These are phyloP conservation scores for Colletotrichum sp. DNA, from an alignment of 2,329 filamentous ascomycete species.

Conservation along the genomic window DNA sequence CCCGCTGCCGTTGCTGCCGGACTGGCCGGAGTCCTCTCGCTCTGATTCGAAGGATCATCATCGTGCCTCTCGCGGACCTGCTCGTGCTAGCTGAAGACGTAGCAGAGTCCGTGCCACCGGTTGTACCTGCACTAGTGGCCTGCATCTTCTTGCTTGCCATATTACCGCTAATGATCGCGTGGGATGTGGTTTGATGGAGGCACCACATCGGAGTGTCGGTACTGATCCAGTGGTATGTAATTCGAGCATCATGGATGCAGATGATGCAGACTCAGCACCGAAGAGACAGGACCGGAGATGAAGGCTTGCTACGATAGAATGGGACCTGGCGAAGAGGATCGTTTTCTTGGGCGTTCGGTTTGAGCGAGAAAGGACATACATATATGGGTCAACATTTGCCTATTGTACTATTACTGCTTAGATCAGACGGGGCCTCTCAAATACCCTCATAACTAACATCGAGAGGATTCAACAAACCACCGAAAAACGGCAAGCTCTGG, in stretches of 20 bases:
- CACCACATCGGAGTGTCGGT: background rate
- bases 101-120: slow-evolving; percentile 6
- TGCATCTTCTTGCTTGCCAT: slow-evolving; percentile 1
- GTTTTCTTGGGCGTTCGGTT: background rate
- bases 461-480: background rate
- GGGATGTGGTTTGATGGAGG: background rate
- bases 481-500: background rate
- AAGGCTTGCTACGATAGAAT: background rate
- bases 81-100: background rate
- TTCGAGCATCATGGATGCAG: background rate
- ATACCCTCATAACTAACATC: background rate
- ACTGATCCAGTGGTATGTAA: background rate
- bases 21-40: background rate
- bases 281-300: background rate
- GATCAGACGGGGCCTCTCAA: background rate
- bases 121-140: slow-evolving; percentile 12
- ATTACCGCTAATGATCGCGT: slow-evolving; percentile 8
- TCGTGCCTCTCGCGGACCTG: slow-evolving; percentile 1
- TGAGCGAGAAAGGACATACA: background rate
- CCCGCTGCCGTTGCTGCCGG: slow-evolving; percentile 15
- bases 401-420: background rate
- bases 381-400: background rate
- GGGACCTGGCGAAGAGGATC: background rate
- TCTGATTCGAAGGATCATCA: slow-evolving; percentile 1
- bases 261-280: background rate